Evolutionary conservation across 352 stramenopile species (phyloP).

Genomic region (Pythium rhizo-oryzae): DNA sequence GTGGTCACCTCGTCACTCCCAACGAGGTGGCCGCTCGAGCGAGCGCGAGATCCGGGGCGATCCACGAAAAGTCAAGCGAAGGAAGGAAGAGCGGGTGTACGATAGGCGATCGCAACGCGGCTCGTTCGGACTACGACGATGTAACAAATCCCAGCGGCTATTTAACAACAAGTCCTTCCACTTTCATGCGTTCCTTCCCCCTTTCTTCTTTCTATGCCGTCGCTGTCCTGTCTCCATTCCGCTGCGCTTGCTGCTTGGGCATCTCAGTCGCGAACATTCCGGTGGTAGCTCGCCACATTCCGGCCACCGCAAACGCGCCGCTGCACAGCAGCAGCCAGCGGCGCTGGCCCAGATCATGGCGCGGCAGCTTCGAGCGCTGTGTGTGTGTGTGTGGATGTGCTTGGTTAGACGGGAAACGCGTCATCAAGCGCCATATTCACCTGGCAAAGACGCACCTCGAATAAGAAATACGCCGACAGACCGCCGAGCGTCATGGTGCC

Average conservation of each 20-base stretch:
- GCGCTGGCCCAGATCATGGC: conserved; percentile 46
- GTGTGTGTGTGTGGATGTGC: not conserved
- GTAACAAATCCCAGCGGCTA: conserved; percentile 22
- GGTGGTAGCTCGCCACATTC: conserved; percentile 55
- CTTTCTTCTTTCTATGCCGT: not conserved
- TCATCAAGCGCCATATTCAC: not conserved
- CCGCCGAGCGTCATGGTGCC: conserved; percentile 55
- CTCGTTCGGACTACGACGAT: conserved; percentile 17
- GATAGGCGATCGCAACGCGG: conserved; percentile 12
- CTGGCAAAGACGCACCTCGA: conserved; percentile 37
- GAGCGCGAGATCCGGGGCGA: not conserved
- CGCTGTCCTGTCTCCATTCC: not conserved
- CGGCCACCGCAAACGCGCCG: conserved; percentile 46
- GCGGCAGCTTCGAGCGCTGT: conserved; percentile 50
- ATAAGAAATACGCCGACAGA: conserved; percentile 57
- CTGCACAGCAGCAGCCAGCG: conserved; percentile 62
- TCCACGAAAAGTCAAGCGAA: conserved; percentile 5
- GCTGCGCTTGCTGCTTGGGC: not conserved
- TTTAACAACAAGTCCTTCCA: conserved; percentile 17
- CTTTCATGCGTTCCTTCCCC: conserved; percentile 1
- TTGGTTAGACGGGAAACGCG: not conserved
- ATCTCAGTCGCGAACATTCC: conserved; percentile 37
- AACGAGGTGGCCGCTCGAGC: too few relatives aligned
- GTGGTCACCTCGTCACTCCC: too few relatives aligned
- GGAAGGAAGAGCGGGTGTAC: conserved; percentile 13